These are phyloP conservation scores for Diaporthe ilicicola DNA, from an alignment of 2,329 filamentous ascomycete species.

Conservation along the genomic window DNA sequence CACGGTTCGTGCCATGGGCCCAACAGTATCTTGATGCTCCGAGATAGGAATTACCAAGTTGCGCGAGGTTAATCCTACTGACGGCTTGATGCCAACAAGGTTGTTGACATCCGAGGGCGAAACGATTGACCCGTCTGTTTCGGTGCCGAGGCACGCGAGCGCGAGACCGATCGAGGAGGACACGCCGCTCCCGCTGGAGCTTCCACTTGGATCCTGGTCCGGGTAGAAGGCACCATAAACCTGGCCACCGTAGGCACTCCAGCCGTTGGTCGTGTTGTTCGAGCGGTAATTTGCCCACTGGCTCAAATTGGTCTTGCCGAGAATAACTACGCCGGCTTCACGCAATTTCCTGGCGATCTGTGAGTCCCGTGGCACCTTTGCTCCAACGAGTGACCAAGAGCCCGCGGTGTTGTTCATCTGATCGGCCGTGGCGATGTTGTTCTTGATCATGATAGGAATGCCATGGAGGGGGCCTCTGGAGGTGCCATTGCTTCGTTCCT, in stretches of 20 bases:
- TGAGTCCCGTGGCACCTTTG: conserved; percentile 64
- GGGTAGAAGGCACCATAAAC: conserved; percentile 67
- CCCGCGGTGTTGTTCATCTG: conserved; percentile 70
- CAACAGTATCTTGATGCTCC: conserved; percentile 71
- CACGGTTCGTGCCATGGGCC: conserved; percentile 71
- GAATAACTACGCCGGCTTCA: conserved; percentile 33
- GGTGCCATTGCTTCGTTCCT: conserved; percentile 36
- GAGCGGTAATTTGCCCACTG: conserved; percentile 73
- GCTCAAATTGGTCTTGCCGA: conserved; percentile 72
- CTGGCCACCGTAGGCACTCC: conserved; percentile 71
- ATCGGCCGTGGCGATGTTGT: conserved; percentile 71
- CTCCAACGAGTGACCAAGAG: conserved; percentile 69
- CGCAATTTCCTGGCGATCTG: conserved; percentile 65
- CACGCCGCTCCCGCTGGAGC: conserved; percentile 69
- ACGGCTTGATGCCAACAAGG: conserved; percentile 74
- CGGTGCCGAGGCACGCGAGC: conserved; percentile 66
- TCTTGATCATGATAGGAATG: conserved; percentile 72
- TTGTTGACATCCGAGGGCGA: conserved; percentile 63
- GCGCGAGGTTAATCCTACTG: conserved; percentile 67
- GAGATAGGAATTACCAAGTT: conserved; percentile 72
- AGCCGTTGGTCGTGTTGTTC: conserved; percentile 66
- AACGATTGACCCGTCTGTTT: conserved; percentile 72
- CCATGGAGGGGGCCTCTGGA: conserved; percentile 63
- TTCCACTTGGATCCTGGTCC: conserved; percentile 67
- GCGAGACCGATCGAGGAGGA: conserved; percentile 67